Conservation (phyloP, 768 basidiomycete species). For the Hirschioporus abietinus region DNA sequence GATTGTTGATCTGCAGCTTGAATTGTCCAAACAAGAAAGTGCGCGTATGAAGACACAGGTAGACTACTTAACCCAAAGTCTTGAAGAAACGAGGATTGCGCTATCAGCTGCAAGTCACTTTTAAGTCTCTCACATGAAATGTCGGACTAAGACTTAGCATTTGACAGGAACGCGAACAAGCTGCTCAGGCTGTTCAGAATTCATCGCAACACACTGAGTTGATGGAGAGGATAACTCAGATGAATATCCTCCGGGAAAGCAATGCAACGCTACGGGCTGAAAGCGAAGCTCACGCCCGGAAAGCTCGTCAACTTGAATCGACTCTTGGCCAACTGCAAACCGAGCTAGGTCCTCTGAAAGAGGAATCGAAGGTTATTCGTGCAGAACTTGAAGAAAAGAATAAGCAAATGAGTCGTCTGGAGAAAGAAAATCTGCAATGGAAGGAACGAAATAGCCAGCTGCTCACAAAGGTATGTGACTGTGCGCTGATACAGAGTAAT, state of each 20-base stretch:
- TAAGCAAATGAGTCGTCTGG: conserved; percentile 61
- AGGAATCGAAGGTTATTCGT: conserved; percentile 55
- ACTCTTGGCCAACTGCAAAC: conserved; percentile 51
- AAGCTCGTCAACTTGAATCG: conserved; percentile 58
- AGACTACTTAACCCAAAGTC: conserved; percentile 61
- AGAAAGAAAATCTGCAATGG: conserved; percentile 76
- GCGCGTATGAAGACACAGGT: conserved; percentile 68
- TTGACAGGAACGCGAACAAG: conserved; percentile 73
- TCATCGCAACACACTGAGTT: conserved; percentile 80
- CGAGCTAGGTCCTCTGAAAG: conserved; percentile 72
- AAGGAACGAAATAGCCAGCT: conserved; percentile 80
- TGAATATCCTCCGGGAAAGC: conserved; percentile 83
- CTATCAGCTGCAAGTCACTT: conserved; percentile 56
- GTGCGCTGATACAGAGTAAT: background rate
- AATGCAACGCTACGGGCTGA: conserved; percentile 81
- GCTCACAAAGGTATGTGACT: conserved; percentile 59
- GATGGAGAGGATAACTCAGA: conserved; percentile 79
- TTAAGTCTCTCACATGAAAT: conserved; percentile 5
- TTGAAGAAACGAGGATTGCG: conserved; percentile 65
- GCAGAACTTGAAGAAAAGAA: conserved; percentile 74
- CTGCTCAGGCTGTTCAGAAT: conserved; percentile 62
- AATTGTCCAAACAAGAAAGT: conserved; percentile 75
- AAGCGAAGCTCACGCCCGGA: conserved; percentile 63
- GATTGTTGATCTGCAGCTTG: conserved; percentile 82
- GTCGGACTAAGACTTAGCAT: background rate